phyloP scores from a whole-genome alignment of 2,329 filamentous ascomycete species.

The Amylocarpus encephaloides region DNA sequence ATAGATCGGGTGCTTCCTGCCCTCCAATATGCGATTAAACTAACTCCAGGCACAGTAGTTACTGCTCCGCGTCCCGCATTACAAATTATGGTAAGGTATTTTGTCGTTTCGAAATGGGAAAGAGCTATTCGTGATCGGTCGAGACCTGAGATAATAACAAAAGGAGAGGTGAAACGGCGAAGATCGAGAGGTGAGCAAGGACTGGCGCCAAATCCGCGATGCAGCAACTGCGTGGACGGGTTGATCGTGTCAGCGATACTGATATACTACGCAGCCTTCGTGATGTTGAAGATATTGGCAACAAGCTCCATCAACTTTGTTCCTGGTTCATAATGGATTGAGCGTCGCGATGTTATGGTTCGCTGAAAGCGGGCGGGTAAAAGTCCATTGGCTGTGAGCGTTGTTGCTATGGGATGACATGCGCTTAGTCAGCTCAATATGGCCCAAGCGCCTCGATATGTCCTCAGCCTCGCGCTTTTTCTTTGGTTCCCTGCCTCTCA shows the following conservation, averaged over 20 bases:
- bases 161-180: constrained; percentile 6
- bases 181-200: constrained; percentile 1
- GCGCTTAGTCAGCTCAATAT: neutral
- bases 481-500: neutral
- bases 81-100: constrained; percentile 11
- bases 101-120: neutral
- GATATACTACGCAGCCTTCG: neutral
- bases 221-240: neutral
- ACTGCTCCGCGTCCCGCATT: constrained; percentile 18
- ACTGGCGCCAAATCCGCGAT: neutral
- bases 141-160: constrained; percentile 1
- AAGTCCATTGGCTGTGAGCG: constrained; percentile 14
- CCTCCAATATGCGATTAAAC: constrained; percentile 1
- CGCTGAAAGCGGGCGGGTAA: constrained; percentile 16
- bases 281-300: constrained; percentile 17
- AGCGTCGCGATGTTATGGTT: constrained; percentile 26
- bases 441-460: neutral
- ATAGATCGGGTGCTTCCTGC: neutral
- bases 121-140: constrained; percentile 1
- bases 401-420: neutral
- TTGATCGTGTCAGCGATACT: neutral
- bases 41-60: constrained; percentile 14
- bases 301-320: constrained; percentile 17
- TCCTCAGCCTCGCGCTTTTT: constrained; percentile 19
- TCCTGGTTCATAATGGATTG: constrained; percentile 15